Percentiles rank a stretch among this genome's conserved stretches.
These are phyloP conservation scores for Nematodospora valgi DNA, from an alignment of 805 yeast genomes.

Conservation along the genomic window DNA sequence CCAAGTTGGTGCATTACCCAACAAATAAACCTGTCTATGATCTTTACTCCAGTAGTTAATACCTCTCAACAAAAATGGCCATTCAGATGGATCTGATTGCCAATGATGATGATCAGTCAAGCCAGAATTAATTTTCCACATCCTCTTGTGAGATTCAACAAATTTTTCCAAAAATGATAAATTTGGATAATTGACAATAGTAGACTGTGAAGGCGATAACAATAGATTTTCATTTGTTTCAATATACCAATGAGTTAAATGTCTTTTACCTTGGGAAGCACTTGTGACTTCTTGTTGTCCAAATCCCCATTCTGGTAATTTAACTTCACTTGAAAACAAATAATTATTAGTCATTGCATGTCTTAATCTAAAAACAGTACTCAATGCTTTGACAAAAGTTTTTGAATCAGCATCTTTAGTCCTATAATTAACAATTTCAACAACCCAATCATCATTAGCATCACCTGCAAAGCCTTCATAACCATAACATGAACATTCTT, in stretches of 20 bases:
- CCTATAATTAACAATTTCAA: conserved; percentile 60
- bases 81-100: conserved; percentile 67
- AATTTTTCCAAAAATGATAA: conserved; percentile 58
- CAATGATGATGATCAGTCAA: conserved; percentile 66
- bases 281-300: conserved; percentile 84
- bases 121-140: conserved; percentile 77
- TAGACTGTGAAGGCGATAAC: conserved; percentile 24
- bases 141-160: conserved; percentile 60
- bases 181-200: conserved; percentile 44
- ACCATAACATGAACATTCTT: conserved; percentile 77
- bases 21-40: conserved; percentile 59
- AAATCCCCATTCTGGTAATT: conserved; percentile 80
- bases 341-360: conserved; percentile 81
- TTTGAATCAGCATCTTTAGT: conserved; percentile 53
- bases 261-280: conserved; percentile 64
- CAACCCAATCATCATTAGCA: conserved; percentile 77
- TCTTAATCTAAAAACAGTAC: conserved; percentile 67
- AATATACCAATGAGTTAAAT: conserved; percentile 66
- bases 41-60: conserved; percentile 74
- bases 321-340: conserved; percentile 69
- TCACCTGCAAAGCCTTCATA: conserved; percentile 75
- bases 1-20: conserved; percentile 82
- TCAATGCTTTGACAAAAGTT: conserved; percentile 57
- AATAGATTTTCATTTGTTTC: conserved; percentile 63
- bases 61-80: conserved; percentile 78